A percentile compares a stretch with the other conserved stretches of the same genome.
Evolutionary conservation across 805 yeast species (phyloP).

Genomic region (Wickerhamiella occidentalis): DNA sequence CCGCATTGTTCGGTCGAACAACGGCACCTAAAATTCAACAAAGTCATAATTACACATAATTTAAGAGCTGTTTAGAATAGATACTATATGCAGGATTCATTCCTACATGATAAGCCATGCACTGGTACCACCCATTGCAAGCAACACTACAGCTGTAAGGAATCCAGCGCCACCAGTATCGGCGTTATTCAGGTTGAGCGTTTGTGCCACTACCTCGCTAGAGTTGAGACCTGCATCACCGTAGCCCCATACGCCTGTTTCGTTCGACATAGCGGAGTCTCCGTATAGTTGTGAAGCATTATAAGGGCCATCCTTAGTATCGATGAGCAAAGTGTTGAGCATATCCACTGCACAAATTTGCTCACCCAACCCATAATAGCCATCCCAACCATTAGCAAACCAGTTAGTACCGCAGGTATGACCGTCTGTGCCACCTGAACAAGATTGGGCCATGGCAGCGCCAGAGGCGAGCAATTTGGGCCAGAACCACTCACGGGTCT

Average conservation of each 20-base stretch:
- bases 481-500: constrained; percentile 28
- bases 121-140: constrained; percentile 61
- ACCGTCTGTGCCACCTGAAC: constrained; percentile 80
- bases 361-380: constrained; percentile 73
- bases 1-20: no score
- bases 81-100: background rate
- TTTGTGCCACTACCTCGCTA: constrained; percentile 16
- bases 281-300: constrained; percentile 18
- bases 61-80: background rate
- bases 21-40: no score
- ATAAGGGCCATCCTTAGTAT: constrained; percentile 19
- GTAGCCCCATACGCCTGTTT: constrained; percentile 20
- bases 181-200: constrained; percentile 26
- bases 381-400: constrained; percentile 58
- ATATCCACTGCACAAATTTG: constrained; percentile 76
- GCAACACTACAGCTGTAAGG: constrained; percentile 60
- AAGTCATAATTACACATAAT: background rate
- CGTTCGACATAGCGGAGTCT: constrained; percentile 6
- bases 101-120: constrained; percentile 18
- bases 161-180: constrained; percentile 83
- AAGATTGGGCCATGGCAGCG: constrained; percentile 62
- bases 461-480: constrained; percentile 43
- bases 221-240: constrained; percentile 23
- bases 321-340: constrained; percentile 26
- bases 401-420: constrained; percentile 83